Base-by-base conservation (phyloP, 2,329 filamentous ascomycete species). In the Cercospora sojina region DNA sequence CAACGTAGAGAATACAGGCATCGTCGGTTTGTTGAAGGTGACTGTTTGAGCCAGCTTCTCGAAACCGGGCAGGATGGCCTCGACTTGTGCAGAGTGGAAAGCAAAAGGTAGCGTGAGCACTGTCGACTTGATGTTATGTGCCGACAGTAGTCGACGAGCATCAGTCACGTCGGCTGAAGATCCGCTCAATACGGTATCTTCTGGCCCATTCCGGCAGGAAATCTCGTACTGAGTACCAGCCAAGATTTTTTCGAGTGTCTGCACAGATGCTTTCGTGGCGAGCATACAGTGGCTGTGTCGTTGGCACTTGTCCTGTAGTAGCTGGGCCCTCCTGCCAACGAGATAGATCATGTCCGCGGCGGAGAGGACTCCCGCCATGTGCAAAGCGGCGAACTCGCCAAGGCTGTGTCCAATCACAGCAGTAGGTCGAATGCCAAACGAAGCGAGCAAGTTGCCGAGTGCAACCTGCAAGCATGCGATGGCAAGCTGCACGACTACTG, bases 61-160 rank as follows among this genome's bases (percentile, higher is more conserved):
- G 25, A 76, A 73, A 8, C 67, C 60, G 3, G 69, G 64, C 2
- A 75, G 62, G 38, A 77, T 73, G 1, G 74, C 69, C 31, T 77
- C 72, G n/a, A 73, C 68, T 60, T 78, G 76, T 10, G 67, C 62
- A n/a, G 76, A 74, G 65, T 78, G 76, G 64, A 76, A 78, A 12
- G 74, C 76, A 58, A 66, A 77, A 1, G 73, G 66, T 1, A 75
- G 67, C 32, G 71, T 60, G 1, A 77, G 67, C 47, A 64, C 43
- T 31, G 64, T 70, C 20, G 51, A 64, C 16, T 56, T 55, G 38
- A 58, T 35, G 23, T 53, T 53, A 9, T 51, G 38, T 1, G 65
- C 62, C 20, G 65, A 64, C 35, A 70, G 65, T 13, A 41, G 55
- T 23, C 53, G 64, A 10, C 49, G 53, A 18, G 69, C 51, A 4